A percentile compares a stretch with the other conserved stretches of the same genome.
Evolutionary conservation across 345 rosid species (phyloP).

Genomic region (Eucalyptus pumila): DNA sequence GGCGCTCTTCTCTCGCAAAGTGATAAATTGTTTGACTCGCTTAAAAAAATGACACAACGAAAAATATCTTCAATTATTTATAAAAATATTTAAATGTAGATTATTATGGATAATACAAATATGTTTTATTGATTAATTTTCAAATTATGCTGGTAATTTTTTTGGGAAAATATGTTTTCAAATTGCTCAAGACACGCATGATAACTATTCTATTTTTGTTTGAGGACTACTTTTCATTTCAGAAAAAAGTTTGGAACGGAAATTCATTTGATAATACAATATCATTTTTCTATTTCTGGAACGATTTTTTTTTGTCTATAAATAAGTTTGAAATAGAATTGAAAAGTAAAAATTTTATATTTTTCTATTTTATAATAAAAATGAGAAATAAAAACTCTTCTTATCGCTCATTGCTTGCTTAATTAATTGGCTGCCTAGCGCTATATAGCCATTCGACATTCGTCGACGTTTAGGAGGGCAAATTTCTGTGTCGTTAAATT

Average conservation of each 20-base stretch:
- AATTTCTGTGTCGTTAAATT: too few relatives aligned
- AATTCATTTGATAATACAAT: too few relatives aligned
- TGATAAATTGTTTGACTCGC: not conserved
- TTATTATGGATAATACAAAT: not conserved
- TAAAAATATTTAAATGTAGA: not conserved
- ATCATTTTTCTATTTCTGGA: fast-evolving
- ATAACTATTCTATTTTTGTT: too few relatives aligned
- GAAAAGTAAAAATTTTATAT: fast-evolving
- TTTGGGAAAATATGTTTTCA: not conserved
- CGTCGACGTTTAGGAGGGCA: fast-evolving
- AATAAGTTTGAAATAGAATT: too few relatives aligned
- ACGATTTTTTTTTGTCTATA: too few relatives aligned
- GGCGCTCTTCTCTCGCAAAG: not conserved
- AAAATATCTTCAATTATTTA: not conserved
- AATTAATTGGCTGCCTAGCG: fast-evolving
- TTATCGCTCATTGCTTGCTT: fast-evolving
- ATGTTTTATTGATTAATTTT: not conserved
- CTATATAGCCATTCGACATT: fast-evolving
- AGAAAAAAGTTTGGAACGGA: fast-evolving
- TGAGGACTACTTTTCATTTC: fast-evolving
- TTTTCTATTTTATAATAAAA: fast-evolving
- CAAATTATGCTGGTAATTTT: not conserved
- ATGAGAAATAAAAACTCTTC: too few relatives aligned
- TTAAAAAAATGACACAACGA: too few relatives aligned
- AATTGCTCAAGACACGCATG: fast-evolving